These are phyloP conservation scores for Ceratocystis eucalypticola DNA, from an alignment of 2,329 filamentous ascomycete genomes.

Conservation along the genomic window DNA sequence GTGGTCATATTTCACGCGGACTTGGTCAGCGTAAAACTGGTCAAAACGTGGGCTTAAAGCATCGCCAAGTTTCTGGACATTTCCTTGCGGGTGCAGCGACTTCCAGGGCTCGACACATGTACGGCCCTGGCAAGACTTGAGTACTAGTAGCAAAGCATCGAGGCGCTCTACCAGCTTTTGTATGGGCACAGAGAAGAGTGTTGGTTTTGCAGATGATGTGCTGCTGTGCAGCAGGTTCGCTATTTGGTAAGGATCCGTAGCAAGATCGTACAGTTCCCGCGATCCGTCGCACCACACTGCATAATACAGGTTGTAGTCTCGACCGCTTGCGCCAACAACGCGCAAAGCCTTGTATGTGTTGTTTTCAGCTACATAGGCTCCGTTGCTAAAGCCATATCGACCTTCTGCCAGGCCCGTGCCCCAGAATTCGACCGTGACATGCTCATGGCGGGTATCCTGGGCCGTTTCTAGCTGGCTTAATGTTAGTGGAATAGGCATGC, in stretches of 20 bases:
- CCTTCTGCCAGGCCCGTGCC: slow-evolving; percentile 28
- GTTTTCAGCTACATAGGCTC: slow-evolving; percentile 21
- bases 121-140: slow-evolving; percentile 44
- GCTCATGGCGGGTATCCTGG: slow-evolving; percentile 29
- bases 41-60: slow-evolving; percentile 37
- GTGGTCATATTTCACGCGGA: slow-evolving; percentile 36
- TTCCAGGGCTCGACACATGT: slow-evolving; percentile 43
- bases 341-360: slow-evolving; percentile 45
- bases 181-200: slow-evolving; percentile 27
- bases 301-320: slow-evolving; percentile 40
- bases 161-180: slow-evolving; percentile 37
- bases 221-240: slow-evolving; percentile 22
- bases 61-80: slow-evolving; percentile 37
- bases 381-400: slow-evolving; percentile 19
- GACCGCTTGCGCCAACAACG: slow-evolving; percentile 27
- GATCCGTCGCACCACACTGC: slow-evolving; percentile 41
- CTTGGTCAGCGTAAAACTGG: slow-evolving; percentile 37
- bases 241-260: slow-evolving; percentile 39
- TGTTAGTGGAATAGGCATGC: slow-evolving; percentile 32
- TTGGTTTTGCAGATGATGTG: slow-evolving; percentile 7
- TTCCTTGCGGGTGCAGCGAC: slow-evolving; percentile 38
- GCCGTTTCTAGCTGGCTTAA: slow-evolving; percentile 20
- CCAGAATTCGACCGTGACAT: slow-evolving; percentile 42
- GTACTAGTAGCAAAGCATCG: slow-evolving; percentile 43
- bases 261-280: slow-evolving; percentile 39